Conservation (phyloP, 2,329 filamentous ascomycete species). For the Nothophaeocryptopus gaeumannii region DNA sequence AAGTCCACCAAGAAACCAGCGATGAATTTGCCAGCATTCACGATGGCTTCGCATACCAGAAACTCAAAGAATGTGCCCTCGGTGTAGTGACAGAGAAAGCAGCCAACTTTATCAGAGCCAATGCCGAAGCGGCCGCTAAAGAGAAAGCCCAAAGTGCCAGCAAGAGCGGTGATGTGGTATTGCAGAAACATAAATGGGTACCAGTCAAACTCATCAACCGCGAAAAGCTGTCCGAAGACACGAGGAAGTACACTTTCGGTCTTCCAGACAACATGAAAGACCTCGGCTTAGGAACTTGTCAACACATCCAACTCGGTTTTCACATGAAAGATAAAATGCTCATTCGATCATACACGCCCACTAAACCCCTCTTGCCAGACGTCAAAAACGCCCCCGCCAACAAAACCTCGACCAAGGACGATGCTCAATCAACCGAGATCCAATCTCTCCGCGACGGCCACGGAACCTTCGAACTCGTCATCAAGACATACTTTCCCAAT, state of each 20-base stretch:
- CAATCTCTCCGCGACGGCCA: slow-evolving; percentile 27
- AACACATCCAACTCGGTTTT: slow-evolving; percentile 55
- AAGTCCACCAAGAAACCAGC: slow-evolving; percentile 49
- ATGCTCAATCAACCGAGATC: slow-evolving; percentile 3
- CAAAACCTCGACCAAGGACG: slow-evolving; percentile 30
- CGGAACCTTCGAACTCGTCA: slow-evolving; percentile 49
- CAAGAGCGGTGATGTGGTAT: slow-evolving; percentile 33
- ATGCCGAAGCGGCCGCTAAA: slow-evolving; percentile 42
- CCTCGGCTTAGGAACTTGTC: slow-evolving; percentile 51
- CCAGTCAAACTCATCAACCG: slow-evolving; percentile 43
- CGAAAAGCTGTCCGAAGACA: slow-evolving; percentile 45
- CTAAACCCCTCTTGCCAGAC: slow-evolving; percentile 42
- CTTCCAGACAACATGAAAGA: slow-evolving; percentile 41
- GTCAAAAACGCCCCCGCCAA: slow-evolving; percentile 3
- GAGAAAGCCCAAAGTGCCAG: slow-evolving; percentile 33
- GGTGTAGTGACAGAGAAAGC: slow-evolving; percentile 52
- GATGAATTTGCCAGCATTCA: slow-evolving; percentile 52
- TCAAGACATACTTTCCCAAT: slow-evolving; percentile 54
- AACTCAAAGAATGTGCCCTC: slow-evolving; percentile 53
- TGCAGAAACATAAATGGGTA: slow-evolving; percentile 49
- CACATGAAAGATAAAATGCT: slow-evolving; percentile 53
- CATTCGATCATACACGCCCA: slow-evolving; percentile 51
- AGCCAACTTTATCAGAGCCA: slow-evolving; percentile 46
- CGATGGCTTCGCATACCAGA: slow-evolving; percentile 51
- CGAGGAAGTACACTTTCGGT: slow-evolving; percentile 47